Conservation (phyloP, 192 early-diverging fungal genomes). For the Paraglomus brasilianum region DNA sequence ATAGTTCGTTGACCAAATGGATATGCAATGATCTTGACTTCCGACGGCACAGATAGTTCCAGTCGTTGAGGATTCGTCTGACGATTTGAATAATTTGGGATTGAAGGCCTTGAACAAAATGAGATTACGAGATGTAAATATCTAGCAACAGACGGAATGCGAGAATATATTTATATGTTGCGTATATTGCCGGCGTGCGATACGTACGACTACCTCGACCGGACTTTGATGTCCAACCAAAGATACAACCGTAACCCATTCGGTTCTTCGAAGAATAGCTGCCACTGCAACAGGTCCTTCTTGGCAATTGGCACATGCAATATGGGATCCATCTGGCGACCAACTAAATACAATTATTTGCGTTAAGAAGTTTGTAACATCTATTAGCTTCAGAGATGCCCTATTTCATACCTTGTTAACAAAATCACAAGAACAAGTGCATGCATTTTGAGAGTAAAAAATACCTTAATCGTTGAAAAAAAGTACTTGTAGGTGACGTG, state of each 20-base stretch:
- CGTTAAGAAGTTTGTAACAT: neutral
- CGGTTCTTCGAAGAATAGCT: constrained; percentile 72
- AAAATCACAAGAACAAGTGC: neutral
- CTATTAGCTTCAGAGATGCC: neutral
- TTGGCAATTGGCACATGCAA: constrained; percentile 89
- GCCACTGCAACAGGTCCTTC: constrained; percentile 76
- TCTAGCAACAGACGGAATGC: neutral
- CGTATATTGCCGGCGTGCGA: neutral
- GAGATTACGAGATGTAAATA: constrained; percentile 8
- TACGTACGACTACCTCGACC: constrained; percentile 78
- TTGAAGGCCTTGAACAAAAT: constrained; percentile 61
- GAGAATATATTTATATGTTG: neutral
- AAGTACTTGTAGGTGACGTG: constrained; percentile 81
- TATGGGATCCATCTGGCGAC: constrained; percentile 94
- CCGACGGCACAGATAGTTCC: constrained; percentile 79
- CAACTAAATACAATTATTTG: constrained; percentile 57
- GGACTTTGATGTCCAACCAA: constrained; percentile 88
- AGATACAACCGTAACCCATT: constrained; percentile 76
- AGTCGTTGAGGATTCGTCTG: constrained; percentile 34
- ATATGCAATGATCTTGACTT: constrained; percentile 85
- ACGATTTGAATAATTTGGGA: constrained; percentile 69
- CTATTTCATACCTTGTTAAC: neutral
- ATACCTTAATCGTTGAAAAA: constrained; percentile 84
- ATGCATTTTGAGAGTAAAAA: neutral
- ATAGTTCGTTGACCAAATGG: constrained; percentile 84